phyloP scores from a whole-genome alignment of 2,329 filamentous ascomycete species.

The Nemania sp. region DNA sequence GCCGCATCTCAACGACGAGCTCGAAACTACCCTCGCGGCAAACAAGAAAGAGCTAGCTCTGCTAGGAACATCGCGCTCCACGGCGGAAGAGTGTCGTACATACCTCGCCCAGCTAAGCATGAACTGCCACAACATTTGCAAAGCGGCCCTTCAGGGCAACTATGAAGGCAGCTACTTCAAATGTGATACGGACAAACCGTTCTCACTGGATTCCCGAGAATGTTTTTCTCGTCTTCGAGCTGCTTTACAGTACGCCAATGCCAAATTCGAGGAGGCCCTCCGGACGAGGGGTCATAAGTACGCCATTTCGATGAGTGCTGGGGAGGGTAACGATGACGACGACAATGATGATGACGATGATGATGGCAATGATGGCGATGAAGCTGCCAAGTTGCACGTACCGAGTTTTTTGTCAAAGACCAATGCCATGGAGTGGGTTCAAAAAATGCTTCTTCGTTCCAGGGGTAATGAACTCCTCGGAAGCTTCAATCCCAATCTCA shows the following conservation, averaged over 20 bases:
- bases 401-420: too few species aligned
- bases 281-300: slow-evolving; percentile 39
- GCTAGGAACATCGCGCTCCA: slow-evolving; percentile 3
- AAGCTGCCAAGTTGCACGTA: too few species aligned
- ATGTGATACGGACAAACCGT: not conserved
- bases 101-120: slow-evolving; percentile 6
- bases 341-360: too few species aligned
- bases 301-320: slow-evolving; percentile 26
- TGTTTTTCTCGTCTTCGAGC: slow-evolving; percentile 4
- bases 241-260: slow-evolving; percentile 28
- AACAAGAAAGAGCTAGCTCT: slow-evolving; percentile 2
- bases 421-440: too few species aligned
- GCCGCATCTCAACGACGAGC: slow-evolving; percentile 10
- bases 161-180: slow-evolving; percentile 5
- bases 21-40: not conserved
- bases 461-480: too few species aligned
- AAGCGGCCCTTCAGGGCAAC: slow-evolving; percentile 6
- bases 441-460: too few species aligned
- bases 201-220: not conserved
- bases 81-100: slow-evolving; percentile 3
- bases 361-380: too few species aligned
- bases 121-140: slow-evolving; percentile 6
- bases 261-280: slow-evolving; percentile 33
- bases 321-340: too few species aligned
- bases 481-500: too few species aligned